Base-by-base conservation (phyloP, 2,329 filamentous ascomycete genomes). In the Epichloe gansuensis region DNA sequence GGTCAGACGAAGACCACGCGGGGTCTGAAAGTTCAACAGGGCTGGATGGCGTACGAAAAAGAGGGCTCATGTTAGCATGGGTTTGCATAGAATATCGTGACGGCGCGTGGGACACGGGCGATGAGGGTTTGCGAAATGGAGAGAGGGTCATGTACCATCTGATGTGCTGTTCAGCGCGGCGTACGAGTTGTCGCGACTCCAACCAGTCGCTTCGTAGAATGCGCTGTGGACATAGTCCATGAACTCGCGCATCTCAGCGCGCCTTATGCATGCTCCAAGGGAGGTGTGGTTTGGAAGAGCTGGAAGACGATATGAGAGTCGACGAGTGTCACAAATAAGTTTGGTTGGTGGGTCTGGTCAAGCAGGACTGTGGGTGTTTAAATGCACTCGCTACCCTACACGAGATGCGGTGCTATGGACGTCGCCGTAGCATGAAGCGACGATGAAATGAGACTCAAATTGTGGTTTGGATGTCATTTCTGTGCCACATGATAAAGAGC, bases 201-300 rank as follows among this genome's bases (percentile, higher is more conserved):
- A 96, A 66, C 85, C 80, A 45, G 89, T 90, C 52, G 86, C 84
- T 66, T 86, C 78, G 68, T 89, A 87, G 72, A 95, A 96, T 63
- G 88, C 87, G 71, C 85, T 80, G 71, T 95, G 89, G 73, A 96
- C 85, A 74, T 94, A 91, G 71, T 95, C 89, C 88, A 96, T 95
- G 74, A 95, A 96, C 71, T 90, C 85, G 73, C 93, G 83, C 90
- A 96, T 96, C 51, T 71, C 63, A 63, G 56, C 58, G 55, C 53
- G 49, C 52, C 45, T 52, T 64, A 56, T 50, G 57, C 64, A 66
- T 67, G 57, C 62, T 60, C 58, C 52, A 55, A 23, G 40, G 31
- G 27, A 21, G 35, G n/a, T 5, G 21, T 7, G 42, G 2, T 13
- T 40, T 25, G 38, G 11, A 7, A 25, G 3, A 23, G 15, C 2